A percentile compares a stretch with the other conserved stretches of the same genome.
These are phyloP conservation scores for Hypoxylon cercidicola DNA, from an alignment of 495 filamentous ascomycete species.

Conservation along the genomic window DNA sequence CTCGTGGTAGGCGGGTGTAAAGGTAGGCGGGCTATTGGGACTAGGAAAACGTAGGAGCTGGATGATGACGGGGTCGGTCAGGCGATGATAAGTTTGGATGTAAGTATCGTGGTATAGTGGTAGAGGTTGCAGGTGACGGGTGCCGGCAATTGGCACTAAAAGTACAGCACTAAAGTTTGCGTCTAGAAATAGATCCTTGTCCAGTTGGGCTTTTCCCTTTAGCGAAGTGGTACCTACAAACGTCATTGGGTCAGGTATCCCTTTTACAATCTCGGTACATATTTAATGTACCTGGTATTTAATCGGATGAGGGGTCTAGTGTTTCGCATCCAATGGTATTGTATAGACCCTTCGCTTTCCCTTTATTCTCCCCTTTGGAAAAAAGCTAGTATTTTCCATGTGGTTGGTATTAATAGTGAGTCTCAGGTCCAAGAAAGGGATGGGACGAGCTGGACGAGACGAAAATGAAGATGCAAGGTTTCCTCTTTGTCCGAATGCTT, in stretches of 20 bases:
- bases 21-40: background rate
- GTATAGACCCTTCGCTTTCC: background rate
- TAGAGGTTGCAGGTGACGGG: conserved; percentile 34
- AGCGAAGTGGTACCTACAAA: conserved; percentile 19
- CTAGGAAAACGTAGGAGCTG: conserved; percentile 2
- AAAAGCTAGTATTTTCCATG: background rate
- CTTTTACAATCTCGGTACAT: conserved; percentile 24
- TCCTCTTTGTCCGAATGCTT: too few relatives aligned
- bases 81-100: conserved; percentile 38
- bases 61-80: conserved; percentile 23
- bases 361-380: background rate
- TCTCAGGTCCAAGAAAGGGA: background rate
- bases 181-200: conserved; percentile 41
- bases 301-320: background rate
- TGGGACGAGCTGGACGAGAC: background rate
- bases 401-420: background rate
- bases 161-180: conserved; percentile 9
- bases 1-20: conserved; percentile 3
- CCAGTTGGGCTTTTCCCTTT: conserved; percentile 34
- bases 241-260: conserved; percentile 25
- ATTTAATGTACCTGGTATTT: background rate
- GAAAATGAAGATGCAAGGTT: too few relatives aligned
- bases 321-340: too few relatives aligned
- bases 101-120: background rate
- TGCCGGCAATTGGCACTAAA: conserved; percentile 31